Evolutionary conservation across 495 filamentous ascomycete species (phyloP).

Genomic region (Neurospora cerealis): DNA sequence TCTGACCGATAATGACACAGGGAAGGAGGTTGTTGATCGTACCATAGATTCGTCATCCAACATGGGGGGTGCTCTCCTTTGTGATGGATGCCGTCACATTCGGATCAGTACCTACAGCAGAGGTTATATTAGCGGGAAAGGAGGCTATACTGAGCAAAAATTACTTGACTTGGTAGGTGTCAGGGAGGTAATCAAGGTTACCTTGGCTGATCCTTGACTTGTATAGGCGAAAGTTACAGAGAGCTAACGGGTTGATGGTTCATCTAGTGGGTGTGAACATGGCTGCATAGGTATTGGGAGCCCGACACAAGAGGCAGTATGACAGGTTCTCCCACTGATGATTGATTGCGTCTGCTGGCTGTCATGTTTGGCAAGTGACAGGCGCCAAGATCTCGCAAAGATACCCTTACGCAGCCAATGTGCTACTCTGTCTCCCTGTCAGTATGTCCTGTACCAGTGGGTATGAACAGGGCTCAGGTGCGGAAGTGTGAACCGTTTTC

Average conservation of each 20-base stretch:
- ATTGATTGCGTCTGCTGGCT: not conserved
- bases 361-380: not conserved
- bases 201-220: not conserved
- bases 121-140: not conserved
- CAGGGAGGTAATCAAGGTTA: not conserved
- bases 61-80: not conserved
- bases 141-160: not conserved
- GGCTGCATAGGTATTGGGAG: not conserved
- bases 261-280: not conserved
- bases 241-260: not conserved
- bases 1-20: not conserved
- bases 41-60: not conserved
- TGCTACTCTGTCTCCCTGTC: not conserved
- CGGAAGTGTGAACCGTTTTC: not conserved
- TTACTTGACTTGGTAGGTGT: not conserved
- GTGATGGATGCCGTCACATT: not conserved
- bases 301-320: not conserved
- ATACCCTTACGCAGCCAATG: not conserved
- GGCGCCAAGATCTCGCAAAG: not conserved
- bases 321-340: not conserved
- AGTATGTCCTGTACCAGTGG: not conserved
- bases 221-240: not conserved
- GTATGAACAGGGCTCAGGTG: not conserved
- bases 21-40: not conserved
- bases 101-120: not conserved